Evolutionary conservation across 495 filamentous ascomycete genomes (phyloP).

Genomic region (Hyaloscypha hepaticicola): DNA sequence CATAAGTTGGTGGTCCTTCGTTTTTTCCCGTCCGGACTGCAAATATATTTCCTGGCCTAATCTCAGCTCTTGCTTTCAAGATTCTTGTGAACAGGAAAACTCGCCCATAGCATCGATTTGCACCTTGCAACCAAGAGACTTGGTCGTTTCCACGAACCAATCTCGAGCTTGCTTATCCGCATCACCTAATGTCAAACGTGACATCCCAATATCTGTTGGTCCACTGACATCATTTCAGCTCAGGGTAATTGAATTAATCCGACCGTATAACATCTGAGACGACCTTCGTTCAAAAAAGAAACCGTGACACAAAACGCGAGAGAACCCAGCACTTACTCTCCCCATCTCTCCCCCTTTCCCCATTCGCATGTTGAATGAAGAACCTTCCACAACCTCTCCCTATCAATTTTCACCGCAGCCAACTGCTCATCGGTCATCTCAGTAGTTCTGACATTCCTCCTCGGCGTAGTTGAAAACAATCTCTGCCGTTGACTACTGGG

Average conservation of each 20-base stretch:
- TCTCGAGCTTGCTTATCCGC: conserved; percentile 69
- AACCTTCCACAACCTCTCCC: conserved; percentile 56
- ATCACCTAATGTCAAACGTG: conserved; percentile 64
- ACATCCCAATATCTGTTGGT: conserved; percentile 64
- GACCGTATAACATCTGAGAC: not conserved
- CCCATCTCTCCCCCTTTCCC: conserved; percentile 63
- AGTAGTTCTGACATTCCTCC: conserved; percentile 15
- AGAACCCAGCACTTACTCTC: conserved; percentile 49
- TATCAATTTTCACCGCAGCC: conserved; percentile 52
- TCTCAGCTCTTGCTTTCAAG: conserved; percentile 24
- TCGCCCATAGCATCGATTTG: conserved; percentile 59
- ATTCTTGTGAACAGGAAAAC: not conserved
- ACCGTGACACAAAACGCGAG: not conserved
- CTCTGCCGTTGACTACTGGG: not conserved
- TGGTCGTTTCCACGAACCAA: conserved; percentile 71
- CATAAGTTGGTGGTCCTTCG: conserved; percentile 60
- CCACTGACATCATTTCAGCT: conserved; percentile 38
- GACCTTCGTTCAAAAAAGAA: no score
- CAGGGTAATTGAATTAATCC: not conserved
- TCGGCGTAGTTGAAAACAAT: conserved; percentile 9
- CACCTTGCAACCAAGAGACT: conserved; percentile 60
- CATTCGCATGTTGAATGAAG: conserved; percentile 68
- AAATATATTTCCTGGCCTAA: conserved; percentile 65
- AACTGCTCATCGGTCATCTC: conserved; percentile 25
- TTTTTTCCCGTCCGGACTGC: conserved; percentile 62